A percentile compares a stretch with the other conserved stretches of the same genome.
phyloP scores from a whole-genome alignment of 2,329 filamentous ascomycete genomes.

The Fusarium foetens region DNA sequence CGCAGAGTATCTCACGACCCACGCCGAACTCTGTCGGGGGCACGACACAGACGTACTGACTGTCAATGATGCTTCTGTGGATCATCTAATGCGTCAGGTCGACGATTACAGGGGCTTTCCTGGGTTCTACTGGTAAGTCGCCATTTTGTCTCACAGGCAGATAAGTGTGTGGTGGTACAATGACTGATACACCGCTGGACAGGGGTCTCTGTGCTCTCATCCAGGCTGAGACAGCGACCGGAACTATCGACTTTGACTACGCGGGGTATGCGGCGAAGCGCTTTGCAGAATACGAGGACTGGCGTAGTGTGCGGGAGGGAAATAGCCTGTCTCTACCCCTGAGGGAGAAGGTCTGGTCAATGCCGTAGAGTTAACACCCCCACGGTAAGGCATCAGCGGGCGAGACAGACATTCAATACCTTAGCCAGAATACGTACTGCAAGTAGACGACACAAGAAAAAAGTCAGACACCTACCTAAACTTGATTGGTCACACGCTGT shows the following conservation, averaged over 20 bases:
- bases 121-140: conserved; percentile 40
- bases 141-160: neutral
- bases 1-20: conserved; percentile 27
- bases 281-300: conserved; percentile 35
- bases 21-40: conserved; percentile 4
- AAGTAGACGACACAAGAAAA: neutral
- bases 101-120: conserved; percentile 37
- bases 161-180: neutral
- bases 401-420: conserved; percentile 1
- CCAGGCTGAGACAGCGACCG: conserved; percentile 40
- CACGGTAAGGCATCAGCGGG: neutral
- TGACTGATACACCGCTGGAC: neutral
- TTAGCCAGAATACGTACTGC: neutral
- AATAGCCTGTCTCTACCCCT: neutral
- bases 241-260: conserved; percentile 40
- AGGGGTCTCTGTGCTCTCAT: conserved; percentile 41
- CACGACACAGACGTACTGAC: conserved; percentile 2
- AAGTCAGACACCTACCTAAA: neutral
- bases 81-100: conserved; percentile 31
- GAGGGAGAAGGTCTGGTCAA: conserved; percentile 31
- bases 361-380: neutral
- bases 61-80: conserved; percentile 24
- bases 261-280: conserved; percentile 36
- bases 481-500: conserved; percentile 6
- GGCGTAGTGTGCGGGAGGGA: conserved; percentile 19